Evolutionary conservation across 768 basidiomycete species (phyloP).

Genomic region (Lentinula lateritia): DNA sequence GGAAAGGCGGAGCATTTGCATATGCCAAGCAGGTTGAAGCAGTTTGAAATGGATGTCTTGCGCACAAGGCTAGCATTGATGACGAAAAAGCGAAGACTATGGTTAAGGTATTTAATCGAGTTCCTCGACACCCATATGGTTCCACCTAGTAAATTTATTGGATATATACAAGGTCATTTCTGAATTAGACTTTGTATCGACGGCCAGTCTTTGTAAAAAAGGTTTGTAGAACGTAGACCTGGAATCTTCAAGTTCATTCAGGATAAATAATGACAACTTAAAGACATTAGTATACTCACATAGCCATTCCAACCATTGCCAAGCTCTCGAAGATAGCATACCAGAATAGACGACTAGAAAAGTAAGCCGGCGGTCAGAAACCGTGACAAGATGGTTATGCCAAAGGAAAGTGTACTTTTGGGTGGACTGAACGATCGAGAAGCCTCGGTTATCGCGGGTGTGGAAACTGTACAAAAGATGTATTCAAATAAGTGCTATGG

Average conservation of each 20-base stretch:
- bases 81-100: no score
- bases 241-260: slow-evolving; percentile 47
- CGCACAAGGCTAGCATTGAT: no score
- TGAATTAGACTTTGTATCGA: slow-evolving; percentile 73
- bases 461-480: slow-evolving; percentile 62
- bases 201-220: slow-evolving; percentile 96
- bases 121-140: not conserved
- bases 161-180: not conserved
- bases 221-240: slow-evolving; percentile 90
- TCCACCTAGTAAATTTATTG: not conserved
- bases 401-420: slow-evolving; percentile 53
- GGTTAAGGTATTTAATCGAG: no score
- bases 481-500: not conserved
- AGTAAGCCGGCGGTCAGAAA: no score
- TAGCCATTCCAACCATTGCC: slow-evolving; percentile 79
- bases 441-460: slow-evolving; percentile 91
- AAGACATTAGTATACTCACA: slow-evolving; percentile 45
- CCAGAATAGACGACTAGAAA: slow-evolving; percentile 82
- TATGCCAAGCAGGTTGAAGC: not conserved
- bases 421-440: slow-evolving; percentile 86
- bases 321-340: slow-evolving; percentile 80
- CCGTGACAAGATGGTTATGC: not conserved
- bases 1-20: not conserved
- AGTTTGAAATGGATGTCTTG: not conserved
- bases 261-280: not conserved